A percentile compares a stretch with the other conserved stretches of the same genome.
Conservation (phyloP, 164 flowering plant species). For the Echeveria elegans region DNA sequence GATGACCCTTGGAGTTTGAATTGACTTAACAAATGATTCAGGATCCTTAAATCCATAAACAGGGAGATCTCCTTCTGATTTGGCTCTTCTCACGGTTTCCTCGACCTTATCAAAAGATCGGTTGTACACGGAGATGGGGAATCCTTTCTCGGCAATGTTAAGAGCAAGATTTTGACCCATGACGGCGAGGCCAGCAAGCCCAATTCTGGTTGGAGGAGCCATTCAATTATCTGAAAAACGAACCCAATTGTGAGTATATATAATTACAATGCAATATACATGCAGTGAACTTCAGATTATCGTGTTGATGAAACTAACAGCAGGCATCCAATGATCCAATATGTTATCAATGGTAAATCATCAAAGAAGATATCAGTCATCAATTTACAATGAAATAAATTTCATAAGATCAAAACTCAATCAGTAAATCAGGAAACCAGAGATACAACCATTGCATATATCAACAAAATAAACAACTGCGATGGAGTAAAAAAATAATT, state of each 20-base stretch:
- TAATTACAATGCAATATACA: no score
- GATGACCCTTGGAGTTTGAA: conserved; percentile 53
- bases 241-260: no score
- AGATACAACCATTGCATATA: background rate
- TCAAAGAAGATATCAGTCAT: no score
- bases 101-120: conserved; percentile 66
- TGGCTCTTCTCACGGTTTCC: conserved; percentile 62
- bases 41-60: conserved; percentile 55
- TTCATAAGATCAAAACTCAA: background rate
- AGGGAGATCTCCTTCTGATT: conserved; percentile 58
- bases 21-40: conserved; percentile 44
- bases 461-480: no score
- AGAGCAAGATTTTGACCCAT: conserved; percentile 82
- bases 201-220: conserved; percentile 43
- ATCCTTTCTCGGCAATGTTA: conserved; percentile 76
- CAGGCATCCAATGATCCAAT: no score
- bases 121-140: conserved; percentile 70
- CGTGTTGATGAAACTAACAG: no score
- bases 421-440: background rate
- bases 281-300: no score
- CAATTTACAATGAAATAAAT: background rate
- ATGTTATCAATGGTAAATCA: no score
- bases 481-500: no score
- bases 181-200: conserved; percentile 70
- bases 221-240: conserved; percentile 21